Conservation (phyloP, 2,329 filamentous ascomycete species). For the Aspergillus amoenus region DNA sequence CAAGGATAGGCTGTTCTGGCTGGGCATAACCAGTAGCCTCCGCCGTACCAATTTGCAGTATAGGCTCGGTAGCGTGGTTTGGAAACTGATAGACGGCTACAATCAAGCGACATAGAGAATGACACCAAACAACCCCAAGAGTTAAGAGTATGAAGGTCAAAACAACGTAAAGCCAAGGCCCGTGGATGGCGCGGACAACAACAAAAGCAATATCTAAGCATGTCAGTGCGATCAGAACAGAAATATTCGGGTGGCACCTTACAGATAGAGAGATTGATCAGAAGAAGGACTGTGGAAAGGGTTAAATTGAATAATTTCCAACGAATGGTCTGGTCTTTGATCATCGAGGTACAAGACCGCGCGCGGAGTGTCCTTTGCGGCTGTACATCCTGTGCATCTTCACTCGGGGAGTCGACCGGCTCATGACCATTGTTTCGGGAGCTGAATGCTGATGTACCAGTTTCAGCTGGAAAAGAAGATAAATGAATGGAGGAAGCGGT, state of each 20-base stretch:
- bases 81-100: conserved; percentile 58
- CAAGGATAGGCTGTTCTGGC: conserved; percentile 71
- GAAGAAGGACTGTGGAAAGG: conserved; percentile 64
- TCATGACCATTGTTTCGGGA: not conserved
- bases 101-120: conserved; percentile 71
- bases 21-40: conserved; percentile 66
- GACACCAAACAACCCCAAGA: conserved; percentile 75
- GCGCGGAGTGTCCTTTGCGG: conserved; percentile 6
- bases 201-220: conserved; percentile 69
- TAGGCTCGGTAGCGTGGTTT: conserved; percentile 23
- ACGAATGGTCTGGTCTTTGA: conserved; percentile 56
- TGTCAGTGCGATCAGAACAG: conserved; percentile 7
- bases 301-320: conserved; percentile 60
- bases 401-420: not conserved
- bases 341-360: conserved; percentile 39
- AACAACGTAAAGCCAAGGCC: conserved; percentile 74
- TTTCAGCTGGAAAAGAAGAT: not conserved
- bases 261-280: conserved; percentile 65
- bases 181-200: conserved; percentile 62
- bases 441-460: not conserved
- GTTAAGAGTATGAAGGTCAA: conserved; percentile 75
- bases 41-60: conserved; percentile 49
- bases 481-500: not conserved
- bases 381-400: conserved; percentile 9
- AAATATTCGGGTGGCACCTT: conserved; percentile 35